These are phyloP conservation scores for Monilinia fructicola DNA, from an alignment of 2,329 filamentous ascomycete species.

Conservation along the genomic window DNA sequence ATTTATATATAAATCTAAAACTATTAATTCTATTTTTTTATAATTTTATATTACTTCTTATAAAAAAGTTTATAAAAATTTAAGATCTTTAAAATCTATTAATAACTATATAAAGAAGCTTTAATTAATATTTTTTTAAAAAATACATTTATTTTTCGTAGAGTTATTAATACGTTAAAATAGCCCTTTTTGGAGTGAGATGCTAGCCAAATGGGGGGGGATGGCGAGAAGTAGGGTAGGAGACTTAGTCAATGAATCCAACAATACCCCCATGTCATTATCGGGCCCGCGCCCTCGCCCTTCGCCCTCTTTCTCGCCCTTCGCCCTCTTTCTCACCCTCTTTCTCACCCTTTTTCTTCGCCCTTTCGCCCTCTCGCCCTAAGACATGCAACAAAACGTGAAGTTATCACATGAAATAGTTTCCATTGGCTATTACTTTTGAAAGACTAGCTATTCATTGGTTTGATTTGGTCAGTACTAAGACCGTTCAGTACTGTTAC, in stretches of 20 bases:
- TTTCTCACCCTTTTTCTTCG: neutral
- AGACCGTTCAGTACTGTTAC: neutral
- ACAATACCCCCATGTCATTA: neutral
- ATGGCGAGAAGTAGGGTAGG: no score
- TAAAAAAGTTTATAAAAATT: no score
- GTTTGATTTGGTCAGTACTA: neutral
- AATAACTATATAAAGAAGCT: no score
- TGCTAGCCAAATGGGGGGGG: no score
- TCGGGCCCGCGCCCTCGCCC: neutral
- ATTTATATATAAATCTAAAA: no score
- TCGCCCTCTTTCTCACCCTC: neutral
- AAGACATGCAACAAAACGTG: constrained; percentile 18
- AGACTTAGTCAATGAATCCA: neutral
- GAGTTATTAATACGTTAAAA: no score
- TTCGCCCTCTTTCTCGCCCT: neutral
- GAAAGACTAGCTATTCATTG: neutral
- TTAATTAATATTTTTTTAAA: no score
- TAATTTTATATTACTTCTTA: no score
- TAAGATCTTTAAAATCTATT: no score
- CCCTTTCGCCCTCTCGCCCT: constrained; percentile 5
- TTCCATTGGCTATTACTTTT: neutral
- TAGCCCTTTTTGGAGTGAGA: no score
- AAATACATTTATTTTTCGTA: no score
- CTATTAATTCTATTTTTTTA: no score
- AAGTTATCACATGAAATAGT: constrained; percentile 1